Percentiles rank a stretch among this genome's conserved stretches.
These are phyloP conservation scores for barrel medic (Medicago truncatula) DNA, from an alignment of 306 rosid species.

Conservation along the genomic window MtrunA17r5.0-ANR NC_053049.1:46093501-46094000, in stretches of 20 bases:
- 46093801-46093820: constrained; percentile 77
- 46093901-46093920: constrained; percentile 48
- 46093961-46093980: constrained; percentile 32
- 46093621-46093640: constrained; percentile 12
- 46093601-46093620: constrained; percentile 35
- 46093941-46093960: constrained; percentile 12
- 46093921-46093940: constrained; percentile 32
- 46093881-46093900: constrained; percentile 53
- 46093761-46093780: constrained; percentile 86
- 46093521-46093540: constrained; percentile 42
- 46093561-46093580: constrained; percentile 64
- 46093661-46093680: constrained; percentile 10
- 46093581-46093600: constrained; percentile 87
- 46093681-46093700: constrained; percentile 18
- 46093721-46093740: constrained; percentile 27
- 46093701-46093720: background rate
- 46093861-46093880: constrained; percentile 72
- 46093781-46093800: constrained; percentile 73
- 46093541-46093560: constrained; percentile 55
- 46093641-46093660: constrained; percentile 15
- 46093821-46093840: constrained; percentile 64
- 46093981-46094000: constrained; percentile 30
- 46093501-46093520: constrained; percentile 40
- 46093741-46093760: constrained; percentile 49
- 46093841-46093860: constrained; percentile 62